Percentiles rank a stretch among this genome's conserved stretches.
Conservation (phyloP, 2,329 filamentous ascomycete species). For the Pseudopithomyces chartarum region DNA sequence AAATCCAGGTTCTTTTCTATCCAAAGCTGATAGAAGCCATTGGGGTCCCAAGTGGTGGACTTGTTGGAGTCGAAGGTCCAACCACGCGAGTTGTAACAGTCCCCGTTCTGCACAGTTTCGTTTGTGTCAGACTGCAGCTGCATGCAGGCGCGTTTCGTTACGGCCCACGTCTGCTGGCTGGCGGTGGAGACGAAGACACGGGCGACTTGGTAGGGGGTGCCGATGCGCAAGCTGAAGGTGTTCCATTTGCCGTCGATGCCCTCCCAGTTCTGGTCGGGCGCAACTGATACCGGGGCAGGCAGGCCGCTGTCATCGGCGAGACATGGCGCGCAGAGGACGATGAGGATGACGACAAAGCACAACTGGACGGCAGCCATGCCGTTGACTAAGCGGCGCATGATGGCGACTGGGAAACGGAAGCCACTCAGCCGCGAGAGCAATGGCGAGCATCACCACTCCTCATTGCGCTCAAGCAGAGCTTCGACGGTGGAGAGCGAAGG, state of each 20-base stretch:
- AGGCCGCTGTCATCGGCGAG: conserved; percentile 28
- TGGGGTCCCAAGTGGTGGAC: conserved; percentile 63
- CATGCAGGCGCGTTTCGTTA: conserved; percentile 48
- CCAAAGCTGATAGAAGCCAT: conserved; percentile 66
- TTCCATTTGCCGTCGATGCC: conserved; percentile 63
- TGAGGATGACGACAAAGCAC: conserved; percentile 11
- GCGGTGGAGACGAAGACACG: conserved; percentile 68
- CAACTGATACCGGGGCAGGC: conserved; percentile 38
- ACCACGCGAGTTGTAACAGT: conserved; percentile 63
- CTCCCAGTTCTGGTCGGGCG: conserved; percentile 45
- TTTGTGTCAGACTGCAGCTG: conserved; percentile 39
- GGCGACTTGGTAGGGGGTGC: conserved; percentile 58
- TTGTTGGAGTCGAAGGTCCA: conserved; percentile 59
- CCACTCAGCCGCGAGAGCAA: conserved; percentile 29
- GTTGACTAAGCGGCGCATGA: conserved; percentile 25
- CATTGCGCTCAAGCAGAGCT: conserved; percentile 22
- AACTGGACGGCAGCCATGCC: conserved; percentile 22
- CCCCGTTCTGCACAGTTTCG: conserved; percentile 30
- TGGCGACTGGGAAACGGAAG: conserved; percentile 16
- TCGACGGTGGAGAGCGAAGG: conserved; percentile 8
- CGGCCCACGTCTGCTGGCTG: conserved; percentile 72
- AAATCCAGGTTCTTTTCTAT: conserved; percentile 62
- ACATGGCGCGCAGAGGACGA: conserved; percentile 19
- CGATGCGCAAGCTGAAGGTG: conserved; percentile 65
- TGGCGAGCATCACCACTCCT: conserved; percentile 30